Percentiles rank a stretch among this genome's conserved stretches.
phyloP scores from a whole-genome alignment of 495 filamentous ascomycete species.

The Aspergillus campestris region DNA sequence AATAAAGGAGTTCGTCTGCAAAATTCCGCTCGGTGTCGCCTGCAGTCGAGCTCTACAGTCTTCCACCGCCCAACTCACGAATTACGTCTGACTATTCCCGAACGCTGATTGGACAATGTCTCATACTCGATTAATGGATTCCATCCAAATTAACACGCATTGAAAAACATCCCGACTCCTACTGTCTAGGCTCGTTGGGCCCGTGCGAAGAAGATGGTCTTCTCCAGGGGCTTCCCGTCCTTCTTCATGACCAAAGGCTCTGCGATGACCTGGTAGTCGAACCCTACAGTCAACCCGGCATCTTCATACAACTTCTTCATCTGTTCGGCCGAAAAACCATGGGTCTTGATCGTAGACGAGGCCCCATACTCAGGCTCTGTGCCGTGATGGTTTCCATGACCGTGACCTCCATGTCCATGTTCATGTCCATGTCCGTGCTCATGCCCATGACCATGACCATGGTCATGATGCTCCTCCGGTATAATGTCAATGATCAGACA shows the following conservation, averaged over 20 bases:
- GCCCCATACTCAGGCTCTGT: too few species aligned
- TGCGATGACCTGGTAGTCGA: conserved; percentile 29
- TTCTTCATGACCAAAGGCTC: conserved; percentile 22
- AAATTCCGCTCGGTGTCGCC: too few species aligned
- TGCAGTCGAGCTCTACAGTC: not conserved
- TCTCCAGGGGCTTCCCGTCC: conserved; percentile 15
- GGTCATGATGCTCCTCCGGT: conserved; percentile 19
- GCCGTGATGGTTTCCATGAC: conserved; percentile 5
- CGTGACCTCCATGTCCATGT: conserved; percentile 10
- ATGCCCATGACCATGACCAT: conserved; percentile 14
- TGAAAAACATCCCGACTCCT: not conserved
- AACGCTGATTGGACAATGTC: conserved; percentile 10
- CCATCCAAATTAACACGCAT: not conserved
- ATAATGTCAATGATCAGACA: conserved; percentile 60
- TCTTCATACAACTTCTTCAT: conserved; percentile 42
- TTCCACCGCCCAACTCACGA: not conserved
- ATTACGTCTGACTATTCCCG: conserved; percentile 19
- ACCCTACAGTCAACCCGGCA: conserved; percentile 40
- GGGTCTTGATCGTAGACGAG: too few species aligned
- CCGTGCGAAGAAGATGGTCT: conserved; percentile 31
- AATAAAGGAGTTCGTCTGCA: too few species aligned
- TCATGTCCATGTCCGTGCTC: conserved; percentile 8
- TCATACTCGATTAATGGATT: not conserved
- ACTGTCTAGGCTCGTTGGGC: conserved; percentile 17
- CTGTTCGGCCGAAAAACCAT: conserved; percentile 7